Evolutionary conservation across 164 flowering plant species (phyloP).

Genomic region (Umbellularia californica): DNA sequence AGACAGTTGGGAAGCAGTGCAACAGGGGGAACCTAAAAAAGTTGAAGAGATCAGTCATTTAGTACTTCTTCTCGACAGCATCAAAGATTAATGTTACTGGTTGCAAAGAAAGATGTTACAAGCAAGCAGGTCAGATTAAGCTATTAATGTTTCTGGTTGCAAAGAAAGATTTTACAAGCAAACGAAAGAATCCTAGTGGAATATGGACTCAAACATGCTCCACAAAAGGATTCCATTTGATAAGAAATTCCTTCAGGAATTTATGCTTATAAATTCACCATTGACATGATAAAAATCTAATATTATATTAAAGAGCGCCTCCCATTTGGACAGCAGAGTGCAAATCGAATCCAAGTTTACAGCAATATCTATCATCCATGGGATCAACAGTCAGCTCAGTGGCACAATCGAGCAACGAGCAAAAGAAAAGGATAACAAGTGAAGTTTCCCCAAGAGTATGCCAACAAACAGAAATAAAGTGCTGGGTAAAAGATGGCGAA

Average conservation of each 20-base stretch:
- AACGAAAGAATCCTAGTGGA: too few relatives aligned
- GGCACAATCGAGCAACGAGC: too few relatives aligned
- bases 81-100: neutral
- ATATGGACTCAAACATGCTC: neutral
- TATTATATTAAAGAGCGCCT: neutral
- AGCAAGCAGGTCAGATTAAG: neutral
- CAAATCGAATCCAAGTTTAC: neutral
- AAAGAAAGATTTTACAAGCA: neutral
- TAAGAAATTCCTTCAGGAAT: neutral
- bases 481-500: neutral
- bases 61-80: neutral
- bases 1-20: slow-evolving; percentile 82
- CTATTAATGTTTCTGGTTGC: neutral
- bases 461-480: neutral
- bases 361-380: neutral
- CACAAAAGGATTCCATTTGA: neutral
- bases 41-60: neutral
- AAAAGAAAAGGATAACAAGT: too few relatives aligned
- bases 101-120: neutral
- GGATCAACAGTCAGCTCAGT: neutral
- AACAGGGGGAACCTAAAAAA: slow-evolving; percentile 83
- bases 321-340: neutral
- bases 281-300: neutral
- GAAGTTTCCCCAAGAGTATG: neutral
- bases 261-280: neutral